These are phyloP conservation scores for Stemphylium lycopersici DNA, from an alignment of 2,329 filamentous ascomycete species.

Conservation along the genomic window DNA sequence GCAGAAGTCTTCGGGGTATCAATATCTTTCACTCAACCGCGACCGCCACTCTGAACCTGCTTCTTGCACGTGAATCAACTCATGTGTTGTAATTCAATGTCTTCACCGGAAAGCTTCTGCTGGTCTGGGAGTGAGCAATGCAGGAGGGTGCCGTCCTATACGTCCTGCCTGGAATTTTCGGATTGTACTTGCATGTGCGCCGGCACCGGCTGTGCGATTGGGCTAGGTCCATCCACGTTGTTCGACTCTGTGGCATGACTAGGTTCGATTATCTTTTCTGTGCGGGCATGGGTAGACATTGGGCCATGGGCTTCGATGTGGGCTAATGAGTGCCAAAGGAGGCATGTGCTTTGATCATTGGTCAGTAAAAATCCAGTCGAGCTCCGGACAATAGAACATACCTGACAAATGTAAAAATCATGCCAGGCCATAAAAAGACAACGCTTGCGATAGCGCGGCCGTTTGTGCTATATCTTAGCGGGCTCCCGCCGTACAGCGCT, in stretches of 20 bases:
- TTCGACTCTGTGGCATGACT: not conserved
- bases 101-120: not conserved
- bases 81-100: not conserved
- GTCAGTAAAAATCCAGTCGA: not conserved
- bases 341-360: slow-evolving; percentile 37
- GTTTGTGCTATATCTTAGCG: slow-evolving; percentile 57
- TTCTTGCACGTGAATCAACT: not conserved
- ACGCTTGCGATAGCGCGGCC: slow-evolving; percentile 58
- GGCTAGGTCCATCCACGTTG: not conserved
- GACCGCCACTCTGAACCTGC: too few relatives aligned
- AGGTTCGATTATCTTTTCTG: not conserved
- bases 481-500: slow-evolving; percentile 46
- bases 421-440: slow-evolving; percentile 61
- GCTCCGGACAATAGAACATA: slow-evolving; percentile 19
- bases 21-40: too few relatives aligned
- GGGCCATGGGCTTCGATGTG: slow-evolving; percentile 50
- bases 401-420: slow-evolving; percentile 56
- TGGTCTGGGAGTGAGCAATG: not conserved
- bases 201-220: not conserved
- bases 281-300: slow-evolving; percentile 47
- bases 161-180: not conserved
- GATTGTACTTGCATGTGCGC: not conserved
- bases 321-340: slow-evolving; percentile 48
- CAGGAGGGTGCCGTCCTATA: not conserved
- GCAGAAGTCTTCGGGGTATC: too few relatives aligned